Evolutionary conservation across 108 stramenopile genomes (phyloP).

Genomic region (Nitzschia sp.): DNA sequence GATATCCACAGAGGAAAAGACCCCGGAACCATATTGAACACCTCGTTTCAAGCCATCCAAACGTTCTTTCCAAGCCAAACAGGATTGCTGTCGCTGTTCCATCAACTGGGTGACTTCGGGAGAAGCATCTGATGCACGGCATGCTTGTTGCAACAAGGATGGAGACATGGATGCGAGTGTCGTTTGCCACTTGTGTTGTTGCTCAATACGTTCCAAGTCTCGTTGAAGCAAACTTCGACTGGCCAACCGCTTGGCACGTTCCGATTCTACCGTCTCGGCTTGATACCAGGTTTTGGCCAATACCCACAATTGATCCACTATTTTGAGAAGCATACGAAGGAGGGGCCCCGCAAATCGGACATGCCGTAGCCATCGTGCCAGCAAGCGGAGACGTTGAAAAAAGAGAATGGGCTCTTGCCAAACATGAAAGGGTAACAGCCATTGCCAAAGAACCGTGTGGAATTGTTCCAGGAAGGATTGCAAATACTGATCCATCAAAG

Average conservation of each 20-base stretch:
- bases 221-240: constrained; percentile 15
- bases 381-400: constrained; percentile 36
- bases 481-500: constrained; percentile 13
- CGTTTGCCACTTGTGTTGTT: constrained; percentile 12
- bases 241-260: constrained; percentile 25
- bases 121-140: too few species aligned
- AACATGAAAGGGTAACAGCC: constrained; percentile 29
- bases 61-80: constrained; percentile 3
- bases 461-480: constrained; percentile 1
- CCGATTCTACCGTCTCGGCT: not conserved
- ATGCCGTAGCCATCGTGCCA: constrained; percentile 49
- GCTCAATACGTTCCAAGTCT: constrained; percentile 19
- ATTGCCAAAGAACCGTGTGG: constrained; percentile 21
- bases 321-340: constrained; percentile 36
- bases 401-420: constrained; percentile 21
- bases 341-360: constrained; percentile 60
- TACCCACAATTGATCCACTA: constrained; percentile 32
- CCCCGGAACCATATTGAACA: constrained; percentile 15
- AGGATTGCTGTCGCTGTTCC: too few species aligned
- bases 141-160: too few species aligned
- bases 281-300: constrained; percentile 27
- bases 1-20: constrained; percentile 26
- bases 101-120: too few species aligned
- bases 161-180: constrained; percentile 7
- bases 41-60: constrained; percentile 44